Evolutionary conservation across 345 rosid species (phyloP).

Genomic region (Gossypium ekmanianum): DNA sequence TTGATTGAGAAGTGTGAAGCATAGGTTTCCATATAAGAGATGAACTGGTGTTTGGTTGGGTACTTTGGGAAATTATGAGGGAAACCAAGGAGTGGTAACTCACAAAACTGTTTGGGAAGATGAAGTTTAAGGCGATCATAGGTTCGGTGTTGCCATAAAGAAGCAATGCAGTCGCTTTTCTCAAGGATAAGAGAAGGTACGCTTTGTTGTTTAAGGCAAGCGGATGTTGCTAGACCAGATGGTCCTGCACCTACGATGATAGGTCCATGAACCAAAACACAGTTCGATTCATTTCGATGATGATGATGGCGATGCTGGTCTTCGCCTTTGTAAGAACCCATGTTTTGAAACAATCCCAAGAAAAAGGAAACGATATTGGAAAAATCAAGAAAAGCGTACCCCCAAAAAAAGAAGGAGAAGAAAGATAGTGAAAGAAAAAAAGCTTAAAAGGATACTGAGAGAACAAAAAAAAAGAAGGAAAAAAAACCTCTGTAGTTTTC

Average conservation of each 20-base stretch:
- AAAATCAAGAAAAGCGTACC: neutral
- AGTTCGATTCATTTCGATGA: conserved; percentile 15
- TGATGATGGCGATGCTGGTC: conserved; percentile 18
- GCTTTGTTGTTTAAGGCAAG: conserved; percentile 59
- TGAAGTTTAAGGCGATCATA: conserved; percentile 91
- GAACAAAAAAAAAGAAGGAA: too few relatives aligned
- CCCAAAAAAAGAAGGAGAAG: conserved; percentile 15
- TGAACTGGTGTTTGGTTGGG: conserved; percentile 69
- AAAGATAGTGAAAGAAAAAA: conserved; percentile 6
- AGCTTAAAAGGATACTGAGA: neutral
- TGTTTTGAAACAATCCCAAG: conserved; percentile 16
- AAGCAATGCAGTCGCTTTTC: conserved; percentile 67
- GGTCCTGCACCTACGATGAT: conserved; percentile 94
- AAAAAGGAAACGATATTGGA: neutral
- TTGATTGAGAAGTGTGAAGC: conserved; percentile 60
- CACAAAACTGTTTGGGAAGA: conserved; percentile 80
- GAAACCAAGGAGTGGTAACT: conserved; percentile 68
- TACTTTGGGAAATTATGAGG: conserved; percentile 72
- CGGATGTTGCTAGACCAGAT: conserved; percentile 74
- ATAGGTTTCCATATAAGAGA: conserved; percentile 66
- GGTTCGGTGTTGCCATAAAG: conserved; percentile 73
- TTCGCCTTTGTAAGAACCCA: conserved; percentile 40
- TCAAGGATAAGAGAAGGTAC: conserved; percentile 75
- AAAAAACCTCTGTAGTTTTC: conserved; percentile 13
- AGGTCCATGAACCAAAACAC: conserved; percentile 45